Evolutionary conservation across 2,329 filamentous ascomycete genomes (phyloP), one percentile per base, ranked within the genome.

Genomic region (Onygena corvina): DNA sequence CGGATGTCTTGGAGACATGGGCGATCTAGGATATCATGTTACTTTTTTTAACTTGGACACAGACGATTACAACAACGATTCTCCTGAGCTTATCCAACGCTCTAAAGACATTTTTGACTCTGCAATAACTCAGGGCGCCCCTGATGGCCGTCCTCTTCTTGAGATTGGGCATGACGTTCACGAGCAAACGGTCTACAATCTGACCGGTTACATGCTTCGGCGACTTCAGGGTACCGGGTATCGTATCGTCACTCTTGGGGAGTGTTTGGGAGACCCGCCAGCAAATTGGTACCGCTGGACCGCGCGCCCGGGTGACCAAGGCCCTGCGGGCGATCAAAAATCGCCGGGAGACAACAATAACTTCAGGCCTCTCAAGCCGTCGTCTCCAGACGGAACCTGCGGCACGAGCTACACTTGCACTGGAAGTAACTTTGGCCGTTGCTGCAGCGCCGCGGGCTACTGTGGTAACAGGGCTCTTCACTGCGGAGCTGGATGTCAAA

Each of bases 21-120:
- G 60, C 14, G 57, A 61, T 3, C 59, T 75, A 27, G 72, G 72
- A 0, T 76, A 76, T 53, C 72, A 76, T 56, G 64, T 74, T 44
- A 64, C 71, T 47, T 57, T 67, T 29, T 70, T 68, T 40, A 66
- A 73, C 49, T 62, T 73, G 18, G 72, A 75, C 56, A 74, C 71
- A 3, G 60, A 65, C 18, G 72, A 75, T 55, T 74, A 67, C 54
- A 63, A 63, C 45, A 64, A 69, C 31, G 65, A 67, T 45, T 59
- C 58, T 20, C 66, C 66, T 0, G 53, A 59, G 4, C 49, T 58
- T 12, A 68, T 69, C 29, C 65, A 69, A 27, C 50, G 50, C 6
- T 68, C 66, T 6, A 69, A 69, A 47, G 65, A 67, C 23, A 62
- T 64, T 2, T 68, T 70, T 34, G 63, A 68, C 46, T 55, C 58